Conservation (phyloP, 2,329 filamentous ascomycete genomes). For the Capronia epimyces region DNA sequence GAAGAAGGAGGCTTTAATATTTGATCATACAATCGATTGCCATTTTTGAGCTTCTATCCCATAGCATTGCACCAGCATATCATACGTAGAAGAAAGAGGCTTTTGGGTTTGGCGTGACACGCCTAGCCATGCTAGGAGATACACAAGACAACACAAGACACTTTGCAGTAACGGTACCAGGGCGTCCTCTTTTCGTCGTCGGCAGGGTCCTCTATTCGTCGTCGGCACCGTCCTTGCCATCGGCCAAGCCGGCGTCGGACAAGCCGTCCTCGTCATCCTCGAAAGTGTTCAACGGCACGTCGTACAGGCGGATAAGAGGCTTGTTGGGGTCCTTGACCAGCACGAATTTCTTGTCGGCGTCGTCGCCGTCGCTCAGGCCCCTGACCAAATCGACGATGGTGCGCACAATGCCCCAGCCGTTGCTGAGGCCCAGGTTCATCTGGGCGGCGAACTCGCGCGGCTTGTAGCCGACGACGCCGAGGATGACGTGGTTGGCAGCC, state of each 20-base stretch:
- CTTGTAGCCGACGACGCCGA: constrained; percentile 96
- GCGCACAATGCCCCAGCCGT: constrained; percentile 98
- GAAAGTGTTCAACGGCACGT: constrained; percentile 79
- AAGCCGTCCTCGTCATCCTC: constrained; percentile 76
- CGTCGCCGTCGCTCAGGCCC: constrained; percentile 37
- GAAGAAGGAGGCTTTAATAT: too few relatives aligned
- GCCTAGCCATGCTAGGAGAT: too few relatives aligned
- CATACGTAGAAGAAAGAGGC: too few relatives aligned
- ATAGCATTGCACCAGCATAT: too few relatives aligned
- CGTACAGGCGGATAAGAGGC: constrained; percentile 85
- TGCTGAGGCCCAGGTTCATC: constrained; percentile 96
- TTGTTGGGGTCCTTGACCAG: constrained; percentile 91
- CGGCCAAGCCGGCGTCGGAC: constrained; percentile 49
- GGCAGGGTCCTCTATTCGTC: constrained; percentile 50
- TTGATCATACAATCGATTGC: too few relatives aligned
- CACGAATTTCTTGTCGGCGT: constrained; percentile 46
- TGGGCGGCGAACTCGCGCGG: constrained; percentile 92
- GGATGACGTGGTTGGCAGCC: constrained; percentile 88
- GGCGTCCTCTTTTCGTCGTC: too few relatives aligned
- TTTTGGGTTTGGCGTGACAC: not conserved
- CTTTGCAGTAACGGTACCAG: too few relatives aligned
- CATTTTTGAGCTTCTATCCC: too few relatives aligned
- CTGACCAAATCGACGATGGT: constrained; percentile 83
- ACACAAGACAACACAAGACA: too few relatives aligned
- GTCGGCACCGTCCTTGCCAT: constrained; percentile 51